Evolutionary conservation across 2,329 filamentous ascomycete species (phyloP).

Genomic region (Cryphonectria parasitica): DNA sequence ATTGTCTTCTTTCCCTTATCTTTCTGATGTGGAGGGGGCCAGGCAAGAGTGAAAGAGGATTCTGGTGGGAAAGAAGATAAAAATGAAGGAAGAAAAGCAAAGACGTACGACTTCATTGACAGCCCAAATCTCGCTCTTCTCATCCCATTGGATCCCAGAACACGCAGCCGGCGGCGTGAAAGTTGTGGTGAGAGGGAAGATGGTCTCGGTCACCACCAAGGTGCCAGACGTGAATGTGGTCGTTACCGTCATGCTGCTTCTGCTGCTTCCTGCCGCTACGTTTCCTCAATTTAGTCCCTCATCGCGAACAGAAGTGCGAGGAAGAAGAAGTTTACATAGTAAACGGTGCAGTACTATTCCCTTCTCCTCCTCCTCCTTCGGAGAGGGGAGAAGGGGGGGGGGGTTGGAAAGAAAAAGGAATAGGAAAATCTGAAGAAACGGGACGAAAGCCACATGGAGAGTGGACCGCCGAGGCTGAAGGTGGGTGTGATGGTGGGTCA

Average conservation of each 20-base stretch:
- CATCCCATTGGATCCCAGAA: conserved; percentile 1
- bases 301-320: not conserved
- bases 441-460: not conserved
- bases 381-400: not conserved
- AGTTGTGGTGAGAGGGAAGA: conserved; percentile 4
- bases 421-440: not conserved
- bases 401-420: not conserved
- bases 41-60: not conserved
- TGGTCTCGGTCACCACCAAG: conserved; percentile 8
- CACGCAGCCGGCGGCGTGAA: conserved; percentile 7
- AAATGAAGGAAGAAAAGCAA: not conserved
- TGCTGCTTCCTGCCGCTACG: not conserved
- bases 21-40: not conserved
- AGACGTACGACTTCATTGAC: conserved; percentile 5
- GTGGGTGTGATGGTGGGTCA: not conserved
- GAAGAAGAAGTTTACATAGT: not conserved
- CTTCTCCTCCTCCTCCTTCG: no score
- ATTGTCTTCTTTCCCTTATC: not conserved
- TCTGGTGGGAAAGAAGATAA: not conserved
- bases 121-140: not conserved
- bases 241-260: not conserved
- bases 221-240: conserved; percentile 7
- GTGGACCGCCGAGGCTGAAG: not conserved
- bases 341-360: not conserved
- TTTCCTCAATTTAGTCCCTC: not conserved